Base-by-base conservation (phyloP, 2,329 filamentous ascomycete genomes). In the Aciculosporium take region DNA sequence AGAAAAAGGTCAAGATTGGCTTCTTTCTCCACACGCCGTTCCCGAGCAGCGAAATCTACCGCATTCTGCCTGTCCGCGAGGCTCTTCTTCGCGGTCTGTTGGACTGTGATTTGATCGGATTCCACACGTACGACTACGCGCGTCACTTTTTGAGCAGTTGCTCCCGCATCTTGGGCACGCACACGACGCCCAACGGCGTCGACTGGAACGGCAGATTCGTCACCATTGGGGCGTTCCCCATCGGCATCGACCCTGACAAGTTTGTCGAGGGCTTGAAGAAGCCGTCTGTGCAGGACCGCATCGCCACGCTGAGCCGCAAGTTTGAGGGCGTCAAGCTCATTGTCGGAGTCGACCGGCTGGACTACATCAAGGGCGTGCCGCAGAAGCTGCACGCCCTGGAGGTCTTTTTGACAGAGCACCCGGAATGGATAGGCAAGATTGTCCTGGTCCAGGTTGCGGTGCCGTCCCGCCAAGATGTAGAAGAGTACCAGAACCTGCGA, bases 91-190 rank as follows among this genome's bases (percentile, higher is more conserved):
- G 82, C 37, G 88, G 91, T 42, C 78, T 96, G 30, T 71, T 98
- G 27, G 83, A 94, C 58, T 94, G 89, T 66, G 91, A 96, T 58
- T 68, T 98, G 45, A 86, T 96, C 56, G 91, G 91, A 25, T 96
- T 98, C 69, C 91, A 98, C 64, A 98, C 91, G 23, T 96, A 95
- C 66, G 89, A 96, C 65, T 98, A 98, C 56, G 89, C 88, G n/a
- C 76, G 91, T 40, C 91, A 98, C 64, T 98, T 96, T 66, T 66
- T 98, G 50, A 94, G 87, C 65, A 89, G 84, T 57, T 96, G 91
- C 65, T 89, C 87, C n/a, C 81, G 89, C 49, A 91, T 96, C 50
- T 71, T 95, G 34, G 76, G 74, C 48, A 76, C 81, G 1, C 67
- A 76, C 1, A 95, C 89, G 1, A 94, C 87, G 1, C 89, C 89